Base-by-base conservation (phyloP, 2,329 filamentous ascomycete species). In the Stemphylium vesicarium region DNA sequence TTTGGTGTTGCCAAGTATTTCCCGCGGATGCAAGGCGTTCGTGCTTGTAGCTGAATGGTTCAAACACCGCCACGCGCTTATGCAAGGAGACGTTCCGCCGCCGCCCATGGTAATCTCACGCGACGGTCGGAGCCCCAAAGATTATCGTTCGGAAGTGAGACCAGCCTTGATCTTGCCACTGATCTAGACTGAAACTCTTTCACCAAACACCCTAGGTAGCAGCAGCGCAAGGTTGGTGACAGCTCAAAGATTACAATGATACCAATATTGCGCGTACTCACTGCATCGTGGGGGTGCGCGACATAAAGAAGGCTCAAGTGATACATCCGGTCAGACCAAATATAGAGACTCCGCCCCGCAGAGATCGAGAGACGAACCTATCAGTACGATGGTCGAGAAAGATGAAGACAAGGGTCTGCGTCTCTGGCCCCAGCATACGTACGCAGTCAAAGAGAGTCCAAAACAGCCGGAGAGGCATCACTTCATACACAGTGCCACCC, bases 1-100 rank as follows among this genome's bases (percentile, higher is more conserved):
- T 8, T 24, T 24, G 22, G 7, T 24, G 5, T 24, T 7, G 22
- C 7, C 6, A 24, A 6, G 22, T 8, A 6, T 5, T 24, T 24
- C 7, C 7, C 7, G 22, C 22, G 7, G 36, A 31, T 3, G 47
- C 47, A 42, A 42, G 38, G 9, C 42, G 22, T 29, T 26, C 37
- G 26, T 35, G 6, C 22, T 24, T 24, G 22, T 24, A 24, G 22
- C 22, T 46, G 16, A 42, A 29, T 37, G 36, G 43, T 50, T 16
- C 22, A n/a, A 35, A 40, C 20, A 26, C 26, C 46, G 46, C 41
- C 50, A 52, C 54, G 35, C 41, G 36, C 56, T 61, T 45, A 53
- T 42, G 32, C 32, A 41, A 36, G 38, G 41, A 33, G 44, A 32
- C 24, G 11, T 26, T 39, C 11, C 20, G 20, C 47, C 31, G 31